A percentile compares a stretch with the other conserved stretches of the same genome.
Conservation (phyloP, 2,329 filamentous ascomycete species). For the Aspergillus oerlinghausenensis region DNA sequence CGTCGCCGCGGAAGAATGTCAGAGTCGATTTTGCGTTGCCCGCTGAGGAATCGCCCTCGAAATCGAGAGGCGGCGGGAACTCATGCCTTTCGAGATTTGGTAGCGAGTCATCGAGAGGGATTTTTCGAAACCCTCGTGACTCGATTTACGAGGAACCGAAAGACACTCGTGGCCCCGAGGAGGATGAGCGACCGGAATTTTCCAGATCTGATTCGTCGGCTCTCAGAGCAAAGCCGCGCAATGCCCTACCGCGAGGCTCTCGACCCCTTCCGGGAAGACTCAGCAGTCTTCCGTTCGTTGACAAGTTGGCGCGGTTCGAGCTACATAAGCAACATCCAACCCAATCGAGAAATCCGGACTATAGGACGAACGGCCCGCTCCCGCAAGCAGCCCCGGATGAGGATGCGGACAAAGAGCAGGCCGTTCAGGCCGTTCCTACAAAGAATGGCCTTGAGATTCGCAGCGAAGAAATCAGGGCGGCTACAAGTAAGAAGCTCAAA, state of each 20-base stretch:
- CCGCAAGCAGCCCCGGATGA: conserved; percentile 22
- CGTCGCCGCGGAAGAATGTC: conserved; percentile 30
- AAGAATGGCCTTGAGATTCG: conserved; percentile 81
- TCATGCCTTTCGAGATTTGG: conserved; percentile 30
- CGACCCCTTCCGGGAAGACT: conserved; percentile 42
- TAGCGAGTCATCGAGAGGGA: conserved; percentile 41
- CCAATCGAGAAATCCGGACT: conserved; percentile 75
- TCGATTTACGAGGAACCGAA: conserved; percentile 83
- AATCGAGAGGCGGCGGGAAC: conserved; percentile 11
- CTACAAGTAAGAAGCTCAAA: conserved; percentile 82
- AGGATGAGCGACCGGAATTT: conserved; percentile 20
- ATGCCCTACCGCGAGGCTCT: conserved; percentile 51
- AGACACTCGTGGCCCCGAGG: conserved; percentile 30
- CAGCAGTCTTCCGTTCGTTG: conserved; percentile 41
- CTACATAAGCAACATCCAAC: conserved; percentile 80
- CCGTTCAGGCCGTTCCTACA: conserved; percentile 52
- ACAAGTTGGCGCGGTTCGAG: conserved; percentile 56
- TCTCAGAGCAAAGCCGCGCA: conserved; percentile 58
- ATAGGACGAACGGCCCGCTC: conserved; percentile 61
- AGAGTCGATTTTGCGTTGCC: conserved; percentile 40
- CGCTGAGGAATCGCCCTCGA: conserved; percentile 19
- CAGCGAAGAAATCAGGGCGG: conserved; percentile 79
- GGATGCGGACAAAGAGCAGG: conserved; percentile 34
- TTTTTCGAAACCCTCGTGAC: conserved; percentile 58
- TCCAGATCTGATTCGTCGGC: conserved; percentile 40